Evolutionary conservation across 176 grass and related monocot species (phyloP), one percentile per base, ranked within the genome.

Genomic region (Oryza officinalis): DNA sequence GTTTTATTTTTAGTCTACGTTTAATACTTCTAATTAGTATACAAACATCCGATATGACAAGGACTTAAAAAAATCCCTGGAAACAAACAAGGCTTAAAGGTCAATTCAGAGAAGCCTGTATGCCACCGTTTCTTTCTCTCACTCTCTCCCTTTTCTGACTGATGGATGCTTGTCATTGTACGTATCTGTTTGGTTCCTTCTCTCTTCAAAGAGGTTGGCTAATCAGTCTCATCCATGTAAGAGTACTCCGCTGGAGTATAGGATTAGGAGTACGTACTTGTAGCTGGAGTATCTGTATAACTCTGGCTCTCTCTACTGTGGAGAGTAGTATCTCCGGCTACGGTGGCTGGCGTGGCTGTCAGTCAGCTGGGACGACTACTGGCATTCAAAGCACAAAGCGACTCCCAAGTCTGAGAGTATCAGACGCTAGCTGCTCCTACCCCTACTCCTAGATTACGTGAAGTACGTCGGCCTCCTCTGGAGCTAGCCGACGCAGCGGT

Each of bases 121-220:
- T 32, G 12, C 71, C 41, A 54, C 25, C 46, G 7, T 46, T 13
- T 81, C 27, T n/a, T 69, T 87, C 7, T 60, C 64, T 44, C n/a
- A n/a, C 13, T 26, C 57, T 23, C 38, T 4, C n/a, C 9, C 20
- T 60, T 69, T 32, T 61, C 20, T 18, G 32, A 26, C 69, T 12
- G 86, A 88, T 72, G 44, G 80, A 73, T 30, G 65, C 79, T 30
- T 27, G 80, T 10, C 43, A 22, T 15, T 45, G 74, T 83, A 83
- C 52, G 52, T 64, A 77, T 64, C 38, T 63, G 72, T 0, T 78
- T 57, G 30, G 86, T 73, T 83, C 31, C 57, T 74, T 79, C 9
- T 17, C 44, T 15, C 59, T 66, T 73, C 45, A 25, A 67, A 46
- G 31, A 60, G 61, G 49, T 8, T 61, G 76, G 81, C 69, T 11